These are phyloP conservation scores for Pleurozium schreberi DNA, from an alignment of 225 moss, liverwort and hornwort genomes.

Conservation along the genomic window DNA sequence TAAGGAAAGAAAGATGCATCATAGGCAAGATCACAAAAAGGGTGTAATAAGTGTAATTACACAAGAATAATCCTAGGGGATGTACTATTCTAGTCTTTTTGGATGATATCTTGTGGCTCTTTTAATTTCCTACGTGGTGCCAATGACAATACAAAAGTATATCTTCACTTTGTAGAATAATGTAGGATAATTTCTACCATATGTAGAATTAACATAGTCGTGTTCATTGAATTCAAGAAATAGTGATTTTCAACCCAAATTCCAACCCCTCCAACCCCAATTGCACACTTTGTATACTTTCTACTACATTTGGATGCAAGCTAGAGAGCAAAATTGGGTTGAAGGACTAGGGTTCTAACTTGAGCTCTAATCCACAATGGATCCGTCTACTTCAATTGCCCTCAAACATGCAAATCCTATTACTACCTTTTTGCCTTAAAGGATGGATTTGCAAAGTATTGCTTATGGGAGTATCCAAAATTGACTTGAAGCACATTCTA, in stretches of 20 bases:
- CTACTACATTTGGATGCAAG: background rate
- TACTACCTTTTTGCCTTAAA: background rate
- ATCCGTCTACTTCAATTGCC: rapidly evolving
- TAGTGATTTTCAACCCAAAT: background rate
- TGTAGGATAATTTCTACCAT: background rate
- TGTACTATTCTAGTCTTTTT: background rate
- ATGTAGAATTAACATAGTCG: background rate
- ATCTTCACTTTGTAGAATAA: background rate
- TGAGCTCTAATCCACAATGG: too few species aligned
- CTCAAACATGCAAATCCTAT: too few species aligned
- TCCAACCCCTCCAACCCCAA: background rate
- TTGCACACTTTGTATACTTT: background rate
- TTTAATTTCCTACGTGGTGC: background rate
- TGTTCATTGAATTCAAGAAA: background rate
- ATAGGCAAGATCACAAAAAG: background rate
- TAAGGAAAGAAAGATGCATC: background rate
- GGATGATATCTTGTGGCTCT: background rate
- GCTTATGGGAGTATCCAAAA: background rate
- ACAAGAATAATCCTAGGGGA: rapidly evolving
- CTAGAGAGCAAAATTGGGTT: too few species aligned
- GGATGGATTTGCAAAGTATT: background rate
- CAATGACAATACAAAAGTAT: background rate
- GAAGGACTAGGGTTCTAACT: too few species aligned
- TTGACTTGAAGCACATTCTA: background rate
- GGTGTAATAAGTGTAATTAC: background rate